A percentile compares a stretch with the other conserved stretches of the same genome.
These are phyloP conservation scores for Pythium oligandrum DNA, from an alignment of 352 stramenopile species.

Conservation along the genomic window DNA sequence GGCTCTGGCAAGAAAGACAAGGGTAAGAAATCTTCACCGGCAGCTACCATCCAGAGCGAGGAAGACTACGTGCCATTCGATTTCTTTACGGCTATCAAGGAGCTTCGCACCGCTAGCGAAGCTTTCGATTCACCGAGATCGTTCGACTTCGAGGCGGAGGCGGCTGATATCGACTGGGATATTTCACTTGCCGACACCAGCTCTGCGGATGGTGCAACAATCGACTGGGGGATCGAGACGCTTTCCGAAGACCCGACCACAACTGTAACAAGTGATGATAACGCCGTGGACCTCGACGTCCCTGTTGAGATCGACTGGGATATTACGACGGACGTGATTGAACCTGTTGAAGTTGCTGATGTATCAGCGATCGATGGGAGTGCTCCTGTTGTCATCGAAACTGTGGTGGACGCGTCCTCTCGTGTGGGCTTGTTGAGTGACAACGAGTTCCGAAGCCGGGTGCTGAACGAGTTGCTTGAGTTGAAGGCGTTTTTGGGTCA, in stretches of 20 bases:
- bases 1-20: constrained; percentile 37
- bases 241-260: constrained; percentile 12
- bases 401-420: constrained; percentile 15
- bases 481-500: constrained; percentile 60
- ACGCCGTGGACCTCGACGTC: constrained; percentile 18
- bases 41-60: constrained; percentile 18
- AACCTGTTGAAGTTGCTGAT: constrained; percentile 10
- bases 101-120: constrained; percentile 42
- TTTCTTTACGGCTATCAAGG: constrained; percentile 59
- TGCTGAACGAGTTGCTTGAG: constrained; percentile 76
- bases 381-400: not conserved
- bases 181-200: constrained; percentile 48
- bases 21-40: constrained; percentile 24
- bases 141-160: constrained; percentile 50
- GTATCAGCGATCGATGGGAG: constrained; percentile 3
- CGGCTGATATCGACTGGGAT: constrained; percentile 69
- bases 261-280: constrained; percentile 10
- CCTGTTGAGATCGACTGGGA: constrained; percentile 75
- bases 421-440: constrained; percentile 50
- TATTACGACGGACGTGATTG: constrained; percentile 46
- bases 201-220: constrained; percentile 23
- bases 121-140: constrained; percentile 12
- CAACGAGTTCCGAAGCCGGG: constrained; percentile 48
- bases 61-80: constrained; percentile 27
- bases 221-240: constrained; percentile 69